Percentiles rank a stretch among this genome's conserved stretches.
These are phyloP conservation scores for Eucalyptus urophylla DNA, from an alignment of 345 rosid species.

Conservation along the genomic window DNA sequence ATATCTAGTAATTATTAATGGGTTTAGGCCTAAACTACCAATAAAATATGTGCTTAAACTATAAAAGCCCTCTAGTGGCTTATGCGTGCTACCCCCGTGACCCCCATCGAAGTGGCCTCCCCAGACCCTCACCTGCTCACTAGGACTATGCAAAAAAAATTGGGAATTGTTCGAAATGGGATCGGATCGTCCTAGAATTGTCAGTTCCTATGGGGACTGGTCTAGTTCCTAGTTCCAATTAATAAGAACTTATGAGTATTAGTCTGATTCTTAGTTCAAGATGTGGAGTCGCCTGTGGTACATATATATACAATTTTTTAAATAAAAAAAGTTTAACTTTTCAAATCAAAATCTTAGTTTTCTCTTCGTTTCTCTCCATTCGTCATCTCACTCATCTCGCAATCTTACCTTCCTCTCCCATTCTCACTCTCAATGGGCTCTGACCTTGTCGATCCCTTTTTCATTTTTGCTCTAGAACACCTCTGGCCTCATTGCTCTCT, in stretches of 20 bases:
- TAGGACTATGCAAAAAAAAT: background rate
- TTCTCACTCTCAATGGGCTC: background rate
- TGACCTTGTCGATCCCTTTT: background rate
- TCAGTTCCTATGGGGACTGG: background rate
- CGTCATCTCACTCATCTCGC: background rate
- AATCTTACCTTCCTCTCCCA: background rate
- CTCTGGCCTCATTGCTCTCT: background rate
- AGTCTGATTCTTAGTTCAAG: background rate
- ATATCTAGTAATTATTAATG: too few species aligned
- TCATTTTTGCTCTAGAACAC: background rate
- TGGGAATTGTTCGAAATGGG: too few species aligned
- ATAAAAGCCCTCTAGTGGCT: background rate
- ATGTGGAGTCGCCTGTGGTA: too few species aligned
- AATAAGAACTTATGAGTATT: too few species aligned
- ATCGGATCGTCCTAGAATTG: rapidly evolving
- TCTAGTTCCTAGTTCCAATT: background rate
- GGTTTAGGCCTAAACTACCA: background rate
- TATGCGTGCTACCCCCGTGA: background rate
- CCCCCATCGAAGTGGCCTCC: background rate
- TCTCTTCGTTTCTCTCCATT: background rate
- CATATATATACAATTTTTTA: too few species aligned
- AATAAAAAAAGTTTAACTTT: background rate
- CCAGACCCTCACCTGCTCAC: background rate
- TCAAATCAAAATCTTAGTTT: background rate
- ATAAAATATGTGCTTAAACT: too few species aligned